phyloP scores from a whole-genome alignment of 192 early-diverging fungal genomes.

The Entophlyctis luteolus region DNA sequence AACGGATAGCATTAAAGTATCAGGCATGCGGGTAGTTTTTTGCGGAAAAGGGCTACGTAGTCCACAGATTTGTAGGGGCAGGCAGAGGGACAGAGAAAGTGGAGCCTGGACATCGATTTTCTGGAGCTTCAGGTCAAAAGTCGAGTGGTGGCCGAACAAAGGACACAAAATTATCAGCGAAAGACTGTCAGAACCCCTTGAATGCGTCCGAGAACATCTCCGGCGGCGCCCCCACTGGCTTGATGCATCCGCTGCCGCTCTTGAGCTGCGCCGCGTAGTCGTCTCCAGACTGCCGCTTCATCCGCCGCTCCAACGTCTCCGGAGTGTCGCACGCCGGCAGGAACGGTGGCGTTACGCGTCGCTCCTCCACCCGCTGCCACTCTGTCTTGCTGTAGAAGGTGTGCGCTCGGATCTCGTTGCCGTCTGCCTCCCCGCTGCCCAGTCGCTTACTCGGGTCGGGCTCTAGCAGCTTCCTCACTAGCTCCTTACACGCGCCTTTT shows the following conservation, averaged over 20 bases:
- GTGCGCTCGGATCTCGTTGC: conserved; percentile 60
- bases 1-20: too few species aligned
- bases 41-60: too few species aligned
- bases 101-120: too few species aligned
- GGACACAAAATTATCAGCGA: too few species aligned
- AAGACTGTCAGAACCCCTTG: too few species aligned
- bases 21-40: too few species aligned
- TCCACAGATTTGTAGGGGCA: too few species aligned
- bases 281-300: conserved; percentile 19
- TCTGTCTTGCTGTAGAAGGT: conserved; percentile 63
- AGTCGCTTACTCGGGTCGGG: conserved; percentile 35
- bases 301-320: conserved; percentile 34
- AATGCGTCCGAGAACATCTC: background rate
- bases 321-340: conserved; percentile 38
- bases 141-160: too few species aligned
- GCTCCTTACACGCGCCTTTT: conserved; percentile 33
- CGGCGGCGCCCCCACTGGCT: background rate
- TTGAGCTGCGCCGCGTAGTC: conserved; percentile 26
- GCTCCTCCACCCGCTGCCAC: conserved; percentile 43
- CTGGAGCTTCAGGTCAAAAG: too few species aligned
- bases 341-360: conserved; percentile 33
- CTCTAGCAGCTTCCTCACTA: conserved; percentile 33
- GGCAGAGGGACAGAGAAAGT: too few species aligned
- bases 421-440: conserved; percentile 27
- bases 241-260: background rate